These are phyloP conservation scores for Arabidopsis hybrid DNA, from an alignment of 441 rosid species.

Conservation along the genomic window DNA sequence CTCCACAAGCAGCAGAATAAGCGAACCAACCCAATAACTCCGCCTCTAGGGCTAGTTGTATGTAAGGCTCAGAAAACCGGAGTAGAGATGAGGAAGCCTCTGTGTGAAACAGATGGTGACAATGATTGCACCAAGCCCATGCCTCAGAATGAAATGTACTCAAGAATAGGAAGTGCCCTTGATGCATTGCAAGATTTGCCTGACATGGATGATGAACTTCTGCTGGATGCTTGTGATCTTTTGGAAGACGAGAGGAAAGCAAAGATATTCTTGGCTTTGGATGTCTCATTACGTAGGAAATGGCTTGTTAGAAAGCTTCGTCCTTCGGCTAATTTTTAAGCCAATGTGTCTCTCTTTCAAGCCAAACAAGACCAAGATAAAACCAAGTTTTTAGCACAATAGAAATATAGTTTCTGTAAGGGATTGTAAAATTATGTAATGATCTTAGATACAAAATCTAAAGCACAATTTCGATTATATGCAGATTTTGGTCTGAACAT, in stretches of 20 bases:
- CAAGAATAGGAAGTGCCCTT: conserved; percentile 56
- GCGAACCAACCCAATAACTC: conserved; percentile 40
- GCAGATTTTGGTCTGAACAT: conserved; percentile 17
- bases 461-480: conserved; percentile 5
- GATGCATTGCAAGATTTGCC: conserved; percentile 76
- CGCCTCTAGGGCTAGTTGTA: conserved; percentile 27
- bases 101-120: conserved; percentile 38
- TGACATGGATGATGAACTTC: conserved; percentile 75
- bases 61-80: conserved; percentile 58
- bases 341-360: neutral
- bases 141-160: conserved; percentile 39
- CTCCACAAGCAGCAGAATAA: conserved; percentile 53
- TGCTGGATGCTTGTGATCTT: conserved; percentile 89
- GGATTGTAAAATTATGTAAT: conserved; percentile 32
- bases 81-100: conserved; percentile 48
- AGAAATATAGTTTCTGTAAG: neutral
- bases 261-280: conserved; percentile 82
- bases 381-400: conserved; percentile 1
- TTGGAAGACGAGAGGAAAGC: conserved; percentile 87
- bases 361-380: conserved; percentile 14
- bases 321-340: conserved; percentile 32
- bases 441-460: conserved; percentile 9
- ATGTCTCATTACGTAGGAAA: conserved; percentile 63
- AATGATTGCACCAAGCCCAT: conserved; percentile 21
- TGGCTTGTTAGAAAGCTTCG: conserved; percentile 88